phyloP scores from a whole-genome alignment of 257 asterid genomes.

The Forsythia viridissima region DNA sequence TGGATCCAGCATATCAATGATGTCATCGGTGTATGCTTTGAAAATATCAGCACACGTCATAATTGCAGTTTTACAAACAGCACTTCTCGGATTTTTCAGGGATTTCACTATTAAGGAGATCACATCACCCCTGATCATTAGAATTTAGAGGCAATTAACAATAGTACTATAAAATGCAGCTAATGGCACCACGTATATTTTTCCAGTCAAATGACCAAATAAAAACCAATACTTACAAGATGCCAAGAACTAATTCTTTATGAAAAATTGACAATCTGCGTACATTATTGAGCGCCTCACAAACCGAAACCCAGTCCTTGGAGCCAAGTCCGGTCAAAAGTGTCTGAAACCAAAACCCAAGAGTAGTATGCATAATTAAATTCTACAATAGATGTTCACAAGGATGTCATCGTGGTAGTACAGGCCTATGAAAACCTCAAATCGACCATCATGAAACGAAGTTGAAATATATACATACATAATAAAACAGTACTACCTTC shows the following conservation, averaged over 20 bases:
- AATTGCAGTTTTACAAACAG: constrained; percentile 88
- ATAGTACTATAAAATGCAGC: not conserved
- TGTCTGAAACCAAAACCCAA: constrained; percentile 39
- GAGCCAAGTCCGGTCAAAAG: constrained; percentile 68
- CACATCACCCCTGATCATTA: constrained; percentile 53
- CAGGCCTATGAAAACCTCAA: not conserved
- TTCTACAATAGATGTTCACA: not conserved
- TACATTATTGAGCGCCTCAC: constrained; percentile 80
- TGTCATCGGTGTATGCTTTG: constrained; percentile 67
- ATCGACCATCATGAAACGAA: not conserved
- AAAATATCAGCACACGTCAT: constrained; percentile 82
- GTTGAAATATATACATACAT: too few species aligned
- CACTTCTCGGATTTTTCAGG: constrained; percentile 91
- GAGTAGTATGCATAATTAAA: not conserved
- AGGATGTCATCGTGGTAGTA: not conserved
- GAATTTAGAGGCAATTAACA: constrained; percentile 12
- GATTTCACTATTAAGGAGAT: constrained; percentile 70
- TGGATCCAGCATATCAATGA: constrained; percentile 74
- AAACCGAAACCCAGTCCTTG: constrained; percentile 81
- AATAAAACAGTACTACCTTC: constrained; percentile 40
- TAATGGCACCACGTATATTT: not conserved
- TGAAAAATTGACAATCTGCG: constrained; percentile 71
- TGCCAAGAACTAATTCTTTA: constrained; percentile 62
- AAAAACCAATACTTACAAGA: constrained; percentile 57
- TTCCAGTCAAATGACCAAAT: constrained; percentile 11